Evolutionary conservation across 2,329 filamentous ascomycete species (phyloP).

Genomic region (Ceratocystiopsis minuta): DNA sequence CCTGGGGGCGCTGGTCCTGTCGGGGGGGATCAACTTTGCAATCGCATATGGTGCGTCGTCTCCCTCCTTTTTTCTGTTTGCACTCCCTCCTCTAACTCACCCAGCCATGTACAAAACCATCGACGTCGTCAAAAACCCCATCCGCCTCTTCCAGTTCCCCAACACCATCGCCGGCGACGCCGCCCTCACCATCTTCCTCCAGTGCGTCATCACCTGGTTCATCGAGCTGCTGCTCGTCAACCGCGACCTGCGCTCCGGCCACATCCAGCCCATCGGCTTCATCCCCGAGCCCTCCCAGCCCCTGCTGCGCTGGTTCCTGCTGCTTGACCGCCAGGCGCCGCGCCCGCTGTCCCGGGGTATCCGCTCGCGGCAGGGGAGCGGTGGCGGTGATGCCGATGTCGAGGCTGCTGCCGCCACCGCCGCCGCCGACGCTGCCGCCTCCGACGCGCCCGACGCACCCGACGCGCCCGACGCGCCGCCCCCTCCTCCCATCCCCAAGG

Average conservation of each 20-base stretch:
- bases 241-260: slow-evolving; percentile 25
- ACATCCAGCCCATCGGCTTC: slow-evolving; percentile 29
- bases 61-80: background rate
- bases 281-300: slow-evolving; percentile 17
- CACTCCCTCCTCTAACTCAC: background rate
- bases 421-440: background rate
- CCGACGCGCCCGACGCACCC: background rate
- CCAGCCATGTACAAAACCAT: slow-evolving; percentile 29
- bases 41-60: slow-evolving; percentile 31
- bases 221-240: slow-evolving; percentile 29
- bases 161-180: slow-evolving; percentile 33
- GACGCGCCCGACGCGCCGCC: slow-evolving; percentile 3
- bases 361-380: background rate
- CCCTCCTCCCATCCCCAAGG: background rate
- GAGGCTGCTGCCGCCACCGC: background rate
- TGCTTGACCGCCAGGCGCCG: slow-evolving; percentile 17
- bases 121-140: slow-evolving; percentile 18
- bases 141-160: slow-evolving; percentile 30
- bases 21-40: slow-evolving; percentile 32
- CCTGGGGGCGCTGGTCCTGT: slow-evolving; percentile 26
- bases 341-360: background rate
- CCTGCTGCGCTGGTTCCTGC: slow-evolving; percentile 25
- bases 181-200: slow-evolving; percentile 31
- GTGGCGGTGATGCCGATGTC: background rate
- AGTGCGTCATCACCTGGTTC: slow-evolving; percentile 33